phyloP scores from a whole-genome alignment of 169 alveolate genomes.

The Plasmodium knowlesi region DNA sequence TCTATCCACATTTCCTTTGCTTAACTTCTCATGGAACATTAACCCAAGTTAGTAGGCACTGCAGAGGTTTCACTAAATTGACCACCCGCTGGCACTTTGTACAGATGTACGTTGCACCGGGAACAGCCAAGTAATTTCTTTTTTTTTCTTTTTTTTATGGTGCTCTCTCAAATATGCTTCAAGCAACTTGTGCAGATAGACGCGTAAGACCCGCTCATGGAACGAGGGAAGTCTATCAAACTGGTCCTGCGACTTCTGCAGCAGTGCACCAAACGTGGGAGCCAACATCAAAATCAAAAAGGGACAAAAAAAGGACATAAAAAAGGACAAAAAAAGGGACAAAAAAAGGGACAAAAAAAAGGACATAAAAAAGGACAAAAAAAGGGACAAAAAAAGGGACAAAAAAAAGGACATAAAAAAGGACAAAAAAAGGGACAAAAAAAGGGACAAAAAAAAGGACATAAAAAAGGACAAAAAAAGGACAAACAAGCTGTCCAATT shows the following conservation, averaged over 20 bases:
- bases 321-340: background rate
- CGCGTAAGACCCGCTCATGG: background rate
- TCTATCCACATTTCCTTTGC: background rate
- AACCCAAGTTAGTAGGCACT: background rate
- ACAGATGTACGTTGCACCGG: background rate
- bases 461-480: background rate
- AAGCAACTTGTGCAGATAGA: background rate
- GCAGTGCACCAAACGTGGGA: background rate
- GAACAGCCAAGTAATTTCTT: background rate
- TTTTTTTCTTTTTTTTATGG: too few relatives aligned
- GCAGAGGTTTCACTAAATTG: background rate
- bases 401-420: background rate
- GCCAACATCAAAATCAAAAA: background rate
- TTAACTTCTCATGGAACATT: background rate
- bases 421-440: background rate
- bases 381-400: background rate
- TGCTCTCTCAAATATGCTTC: background rate
- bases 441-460: background rate
- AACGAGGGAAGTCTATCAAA: background rate
- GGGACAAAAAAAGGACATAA: too few relatives aligned
- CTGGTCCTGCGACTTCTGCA: background rate
- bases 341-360: background rate
- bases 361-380: background rate
- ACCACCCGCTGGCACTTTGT: background rate
- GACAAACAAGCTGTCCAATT: background rate